Conservation (phyloP, 148 eudicot species). For the Hydrangea macrophylla region DNA sequence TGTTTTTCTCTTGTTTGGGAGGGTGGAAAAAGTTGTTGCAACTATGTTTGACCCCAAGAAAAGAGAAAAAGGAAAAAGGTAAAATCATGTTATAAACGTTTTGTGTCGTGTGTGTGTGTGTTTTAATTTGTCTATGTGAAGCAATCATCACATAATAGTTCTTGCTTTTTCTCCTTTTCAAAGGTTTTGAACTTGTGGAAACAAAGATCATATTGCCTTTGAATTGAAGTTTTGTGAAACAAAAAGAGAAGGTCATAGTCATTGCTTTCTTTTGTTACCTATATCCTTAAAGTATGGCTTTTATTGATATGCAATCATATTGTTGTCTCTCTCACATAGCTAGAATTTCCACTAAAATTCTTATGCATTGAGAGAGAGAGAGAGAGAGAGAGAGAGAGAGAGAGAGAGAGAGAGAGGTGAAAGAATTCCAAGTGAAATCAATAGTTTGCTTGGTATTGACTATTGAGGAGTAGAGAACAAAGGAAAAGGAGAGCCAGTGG, state of each 20-base stretch:
- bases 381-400: no score
- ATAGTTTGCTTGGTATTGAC: no score
- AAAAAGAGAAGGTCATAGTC: background rate
- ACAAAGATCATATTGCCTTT: conserved; percentile 7
- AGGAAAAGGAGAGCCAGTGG: no score
- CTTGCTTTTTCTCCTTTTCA: background rate
- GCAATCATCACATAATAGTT: conserved; percentile 5
- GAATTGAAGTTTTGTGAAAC: background rate
- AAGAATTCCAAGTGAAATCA: no score
- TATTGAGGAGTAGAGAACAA: no score
- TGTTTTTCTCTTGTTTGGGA: background rate
- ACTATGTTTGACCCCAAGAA: conserved; percentile 4
- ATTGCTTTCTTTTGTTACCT: background rate
- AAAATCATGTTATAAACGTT: background rate
- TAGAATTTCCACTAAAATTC: no score
- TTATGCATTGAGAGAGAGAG: no score
- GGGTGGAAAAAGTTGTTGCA: background rate
- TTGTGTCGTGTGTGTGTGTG: background rate
- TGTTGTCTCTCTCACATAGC: background rate
- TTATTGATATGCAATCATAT: background rate
- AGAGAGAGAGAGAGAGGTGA: no score
- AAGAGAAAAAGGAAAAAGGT: background rate
- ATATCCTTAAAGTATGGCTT: background rate
- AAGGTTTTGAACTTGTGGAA: background rate
- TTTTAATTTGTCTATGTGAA: background rate